Conservation (phyloP, 768 basidiomycete genomes). For the Xanthoconium purpureum region DNA sequence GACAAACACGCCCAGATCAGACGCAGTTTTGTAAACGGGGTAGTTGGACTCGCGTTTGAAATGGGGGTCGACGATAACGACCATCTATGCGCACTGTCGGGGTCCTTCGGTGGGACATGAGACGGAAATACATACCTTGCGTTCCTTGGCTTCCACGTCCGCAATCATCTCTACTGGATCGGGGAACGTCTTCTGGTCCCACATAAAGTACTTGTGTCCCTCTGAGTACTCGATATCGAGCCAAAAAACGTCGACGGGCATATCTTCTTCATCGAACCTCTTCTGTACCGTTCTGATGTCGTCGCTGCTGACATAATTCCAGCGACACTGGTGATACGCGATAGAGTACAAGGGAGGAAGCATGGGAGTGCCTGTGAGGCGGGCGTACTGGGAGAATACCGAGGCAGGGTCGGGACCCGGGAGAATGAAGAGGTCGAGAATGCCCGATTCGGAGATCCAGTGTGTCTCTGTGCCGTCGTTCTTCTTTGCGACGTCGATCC, state of each 20-base stretch:
- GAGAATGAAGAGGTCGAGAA: constrained; percentile 89
- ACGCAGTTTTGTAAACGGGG: constrained; percentile 82
- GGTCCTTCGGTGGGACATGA: neutral
- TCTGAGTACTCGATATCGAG: constrained; percentile 94
- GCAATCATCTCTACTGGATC: constrained; percentile 93
- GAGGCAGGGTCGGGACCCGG: constrained; percentile 85
- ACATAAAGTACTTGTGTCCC: constrained; percentile 96
- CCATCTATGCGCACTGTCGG: constrained; percentile 61
- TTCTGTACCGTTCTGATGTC: constrained; percentile 83
- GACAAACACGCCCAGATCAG: constrained; percentile 76
- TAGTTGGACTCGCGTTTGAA: constrained; percentile 79
- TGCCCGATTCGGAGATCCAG: constrained; percentile 97
- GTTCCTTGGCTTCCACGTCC: constrained; percentile 76
- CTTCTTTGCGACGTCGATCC: constrained; percentile 79
- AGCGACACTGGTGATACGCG: constrained; percentile 96
- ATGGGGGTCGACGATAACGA: constrained; percentile 96
- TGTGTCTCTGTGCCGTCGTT: constrained; percentile 75
- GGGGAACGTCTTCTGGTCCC: constrained; percentile 90
- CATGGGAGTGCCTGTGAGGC: constrained; percentile 79
- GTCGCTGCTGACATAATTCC: constrained; percentile 93
- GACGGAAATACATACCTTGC: constrained; percentile 59
- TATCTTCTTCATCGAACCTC: constrained; percentile 90
- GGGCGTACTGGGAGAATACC: constrained; percentile 81
- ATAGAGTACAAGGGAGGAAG: constrained; percentile 91
- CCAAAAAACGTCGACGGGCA: constrained; percentile 97